Evolutionary conservation across 441 rosid genomes (phyloP).

Genomic region (Flueggea neowawraea): DNA sequence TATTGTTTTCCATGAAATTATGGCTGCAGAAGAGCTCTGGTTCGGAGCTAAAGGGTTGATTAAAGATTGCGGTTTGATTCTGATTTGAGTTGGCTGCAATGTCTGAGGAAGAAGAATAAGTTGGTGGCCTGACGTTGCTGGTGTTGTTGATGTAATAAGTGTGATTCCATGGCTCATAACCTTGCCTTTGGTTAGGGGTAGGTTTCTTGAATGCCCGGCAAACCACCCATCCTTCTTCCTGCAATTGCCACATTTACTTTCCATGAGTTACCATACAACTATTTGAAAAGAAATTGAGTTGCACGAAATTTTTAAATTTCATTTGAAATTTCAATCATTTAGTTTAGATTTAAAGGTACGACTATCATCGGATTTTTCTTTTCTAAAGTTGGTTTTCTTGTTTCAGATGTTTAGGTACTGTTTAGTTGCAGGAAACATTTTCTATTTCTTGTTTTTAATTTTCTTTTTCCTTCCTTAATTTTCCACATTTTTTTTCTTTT

Average conservation of each 20-base stretch:
- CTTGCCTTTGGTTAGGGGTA: conserved; percentile 63
- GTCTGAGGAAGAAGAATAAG: conserved; percentile 9
- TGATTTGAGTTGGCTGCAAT: conserved; percentile 4
- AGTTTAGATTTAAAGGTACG: too few relatives aligned
- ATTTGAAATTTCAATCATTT: too few relatives aligned
- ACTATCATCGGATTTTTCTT: too few relatives aligned
- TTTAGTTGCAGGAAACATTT: too few relatives aligned
- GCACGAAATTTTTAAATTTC: too few relatives aligned
- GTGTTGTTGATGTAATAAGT: conserved; percentile 29
- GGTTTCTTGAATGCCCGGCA: conserved; percentile 96
- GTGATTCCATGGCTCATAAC: conserved; percentile 66
- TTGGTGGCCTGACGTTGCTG: conserved; percentile 26
- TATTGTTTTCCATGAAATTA: conserved; percentile 15
- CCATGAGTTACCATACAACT: too few relatives aligned
- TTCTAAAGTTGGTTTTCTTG: too few relatives aligned
- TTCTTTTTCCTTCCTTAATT: too few relatives aligned
- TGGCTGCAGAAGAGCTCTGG: conserved; percentile 21
- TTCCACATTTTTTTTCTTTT: too few relatives aligned
- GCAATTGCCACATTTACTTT: conserved; percentile 11
- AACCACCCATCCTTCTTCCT: conserved; percentile 99
- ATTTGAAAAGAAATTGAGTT: too few relatives aligned
- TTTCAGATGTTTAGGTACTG: too few relatives aligned
- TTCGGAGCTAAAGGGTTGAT: conserved; percentile 18
- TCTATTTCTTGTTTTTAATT: too few relatives aligned
- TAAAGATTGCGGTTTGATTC: conserved; percentile 29